Conservation (phyloP, 495 filamentous ascomycete genomes). For the Aspergillus sclerotiicarbonarius region DNA sequence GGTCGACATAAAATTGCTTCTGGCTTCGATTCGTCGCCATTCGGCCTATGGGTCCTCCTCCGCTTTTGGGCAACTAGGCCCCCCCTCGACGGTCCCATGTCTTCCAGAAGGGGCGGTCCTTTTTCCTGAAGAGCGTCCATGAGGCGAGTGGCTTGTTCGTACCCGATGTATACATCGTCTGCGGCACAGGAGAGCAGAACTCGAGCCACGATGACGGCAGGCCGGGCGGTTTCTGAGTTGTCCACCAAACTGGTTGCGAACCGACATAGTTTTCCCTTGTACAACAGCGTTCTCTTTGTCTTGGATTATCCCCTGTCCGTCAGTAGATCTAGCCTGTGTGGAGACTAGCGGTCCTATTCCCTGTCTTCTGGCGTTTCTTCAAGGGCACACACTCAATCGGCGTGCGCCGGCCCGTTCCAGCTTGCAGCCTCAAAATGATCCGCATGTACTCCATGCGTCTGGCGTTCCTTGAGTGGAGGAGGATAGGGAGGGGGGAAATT, state of each 20-base stretch:
- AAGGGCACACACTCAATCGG: slow-evolving; percentile 39
- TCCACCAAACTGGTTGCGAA: slow-evolving; percentile 8
- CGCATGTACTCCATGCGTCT: slow-evolving; percentile 41
- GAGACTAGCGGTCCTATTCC: slow-evolving; percentile 24
- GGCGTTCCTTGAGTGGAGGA: slow-evolving; percentile 38
- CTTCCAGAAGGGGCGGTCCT: slow-evolving; percentile 18
- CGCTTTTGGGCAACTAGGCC: slow-evolving; percentile 33
- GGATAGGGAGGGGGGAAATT: slow-evolving; percentile 25
- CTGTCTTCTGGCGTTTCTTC: slow-evolving; percentile 40
- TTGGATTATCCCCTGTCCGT: slow-evolving; percentile 18
- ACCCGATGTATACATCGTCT: slow-evolving; percentile 20
- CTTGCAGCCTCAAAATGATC: slow-evolving; percentile 54
- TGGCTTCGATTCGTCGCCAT: slow-evolving; percentile 25
- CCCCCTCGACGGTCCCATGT: slow-evolving; percentile 14
- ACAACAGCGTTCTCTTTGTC: slow-evolving; percentile 15
- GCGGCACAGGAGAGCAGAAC: slow-evolving; percentile 10
- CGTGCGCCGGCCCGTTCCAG: slow-evolving; percentile 53
- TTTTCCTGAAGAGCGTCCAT: slow-evolving; percentile 18
- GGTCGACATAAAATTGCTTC: slow-evolving; percentile 14
- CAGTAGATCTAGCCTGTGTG: slow-evolving; percentile 20
- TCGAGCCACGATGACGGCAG: slow-evolving; percentile 11
- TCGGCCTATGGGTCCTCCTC: slow-evolving; percentile 20
- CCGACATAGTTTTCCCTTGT: slow-evolving; percentile 13
- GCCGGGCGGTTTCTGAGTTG: neutral
- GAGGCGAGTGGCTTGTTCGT: slow-evolving; percentile 24